Percentiles rank a stretch among this genome's conserved stretches.
Evolutionary conservation across 2,329 filamentous ascomycete species (phyloP).

Genomic region (Diaporthe capsici): DNA sequence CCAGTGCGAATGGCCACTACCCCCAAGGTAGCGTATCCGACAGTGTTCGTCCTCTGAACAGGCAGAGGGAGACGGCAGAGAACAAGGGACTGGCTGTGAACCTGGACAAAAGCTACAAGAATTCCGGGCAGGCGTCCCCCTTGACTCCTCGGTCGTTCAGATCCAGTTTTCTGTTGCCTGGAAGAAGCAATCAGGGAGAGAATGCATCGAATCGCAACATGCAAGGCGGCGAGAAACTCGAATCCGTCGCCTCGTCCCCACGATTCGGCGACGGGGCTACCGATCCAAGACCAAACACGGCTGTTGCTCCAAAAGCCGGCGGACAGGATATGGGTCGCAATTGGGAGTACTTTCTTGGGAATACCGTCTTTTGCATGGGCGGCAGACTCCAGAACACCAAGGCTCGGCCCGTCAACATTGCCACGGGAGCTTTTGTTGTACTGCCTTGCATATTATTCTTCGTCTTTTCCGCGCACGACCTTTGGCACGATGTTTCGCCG

Average conservation of each 20-base stretch:
- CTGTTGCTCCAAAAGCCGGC: conserved; percentile 51
- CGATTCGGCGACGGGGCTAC: conserved; percentile 58
- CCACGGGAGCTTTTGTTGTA: conserved; percentile 84
- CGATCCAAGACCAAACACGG: conserved; percentile 45
- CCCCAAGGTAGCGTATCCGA: conserved; percentile 77
- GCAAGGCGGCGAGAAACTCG: conserved; percentile 84
- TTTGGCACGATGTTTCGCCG: conserved; percentile 89
- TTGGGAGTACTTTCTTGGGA: conserved; percentile 93
- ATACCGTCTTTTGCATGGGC: conserved; percentile 89
- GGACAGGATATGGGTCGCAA: conserved; percentile 73
- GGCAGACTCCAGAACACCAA: conserved; percentile 91
- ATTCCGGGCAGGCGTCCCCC: conserved; percentile 68
- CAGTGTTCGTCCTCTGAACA: conserved; percentile 83
- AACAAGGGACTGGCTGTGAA: conserved; percentile 67
- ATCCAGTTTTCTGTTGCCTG: conserved; percentile 78
- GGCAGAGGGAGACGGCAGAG: conserved; percentile 61
- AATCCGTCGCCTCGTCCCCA: conserved; percentile 84
- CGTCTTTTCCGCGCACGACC: conserved; percentile 84
- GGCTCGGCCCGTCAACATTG: conserved; percentile 89
- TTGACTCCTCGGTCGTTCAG: conserved; percentile 82
- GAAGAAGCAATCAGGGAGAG: conserved; percentile 65
- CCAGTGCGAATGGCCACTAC: conserved; percentile 77
- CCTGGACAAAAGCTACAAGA: conserved; percentile 72
- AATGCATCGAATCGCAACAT: conserved; percentile 68
- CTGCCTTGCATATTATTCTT: conserved; percentile 88